Conservation (phyloP, 257 asterid species). For the Linaria vulgaris region DNA sequence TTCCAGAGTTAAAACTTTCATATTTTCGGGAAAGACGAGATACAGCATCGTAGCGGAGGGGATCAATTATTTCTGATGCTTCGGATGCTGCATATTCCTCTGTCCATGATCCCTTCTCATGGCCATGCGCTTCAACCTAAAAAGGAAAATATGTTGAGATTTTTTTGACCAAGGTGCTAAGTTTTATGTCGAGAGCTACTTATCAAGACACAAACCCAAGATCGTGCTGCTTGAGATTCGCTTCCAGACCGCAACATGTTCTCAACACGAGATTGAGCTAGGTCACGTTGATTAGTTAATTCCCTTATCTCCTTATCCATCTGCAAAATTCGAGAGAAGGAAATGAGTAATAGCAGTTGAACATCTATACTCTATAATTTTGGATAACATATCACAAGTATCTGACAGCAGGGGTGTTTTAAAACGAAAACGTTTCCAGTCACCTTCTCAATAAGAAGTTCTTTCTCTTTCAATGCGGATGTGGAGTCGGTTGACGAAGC, state of each 20-base stretch:
- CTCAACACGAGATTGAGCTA: constrained; percentile 62
- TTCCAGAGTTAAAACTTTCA: constrained; percentile 33
- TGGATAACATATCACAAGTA: too few relatives aligned
- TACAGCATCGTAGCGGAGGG: constrained; percentile 43
- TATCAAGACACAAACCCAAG: constrained; percentile 43
- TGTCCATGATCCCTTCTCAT: constrained; percentile 44
- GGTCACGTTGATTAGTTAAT: constrained; percentile 57
- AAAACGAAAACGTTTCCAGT: neutral
- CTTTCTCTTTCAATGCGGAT: constrained; percentile 63
- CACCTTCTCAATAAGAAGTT: constrained; percentile 76
- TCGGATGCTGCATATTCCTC: constrained; percentile 74
- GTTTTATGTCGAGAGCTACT: neutral
- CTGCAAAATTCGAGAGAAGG: constrained; percentile 35
- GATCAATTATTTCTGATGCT: constrained; percentile 61
- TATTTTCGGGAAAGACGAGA: constrained; percentile 44
- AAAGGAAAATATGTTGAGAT: constrained; percentile 17
- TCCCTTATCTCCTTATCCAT: constrained; percentile 74
- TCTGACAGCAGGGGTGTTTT: neutral
- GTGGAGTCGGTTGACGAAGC: constrained; percentile 45
- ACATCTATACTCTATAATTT: too few relatives aligned
- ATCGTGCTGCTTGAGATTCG: constrained; percentile 37
- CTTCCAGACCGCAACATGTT: constrained; percentile 38
- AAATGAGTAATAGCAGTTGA: neutral
- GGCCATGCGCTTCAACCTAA: constrained; percentile 46
- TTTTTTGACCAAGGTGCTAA: neutral